Conservation (phyloP, 352 stramenopile genomes). For the Phytopythium aichiense region DNA sequence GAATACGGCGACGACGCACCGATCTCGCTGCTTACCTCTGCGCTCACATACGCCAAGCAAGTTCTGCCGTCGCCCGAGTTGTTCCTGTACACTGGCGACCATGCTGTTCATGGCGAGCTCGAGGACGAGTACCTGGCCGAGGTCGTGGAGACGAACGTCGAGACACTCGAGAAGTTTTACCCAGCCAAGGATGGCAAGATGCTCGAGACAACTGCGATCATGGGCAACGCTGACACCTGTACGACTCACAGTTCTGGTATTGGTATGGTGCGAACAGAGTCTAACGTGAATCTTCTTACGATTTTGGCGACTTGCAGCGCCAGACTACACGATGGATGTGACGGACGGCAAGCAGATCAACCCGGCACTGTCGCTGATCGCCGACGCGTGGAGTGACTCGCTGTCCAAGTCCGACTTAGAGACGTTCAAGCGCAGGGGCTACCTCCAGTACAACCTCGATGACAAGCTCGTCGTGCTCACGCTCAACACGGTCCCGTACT, state of each 20-base stretch:
- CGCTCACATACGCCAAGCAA: conserved; percentile 50
- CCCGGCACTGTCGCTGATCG: conserved; percentile 48
- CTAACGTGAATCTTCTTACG: neutral
- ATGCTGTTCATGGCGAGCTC: conserved; percentile 42
- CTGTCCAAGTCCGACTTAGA: conserved; percentile 49
- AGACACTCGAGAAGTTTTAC: conserved; percentile 62
- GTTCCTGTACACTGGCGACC: conserved; percentile 74
- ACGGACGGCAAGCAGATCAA: conserved; percentile 50
- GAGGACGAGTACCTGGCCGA: conserved; percentile 46
- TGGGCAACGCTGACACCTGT: conserved; percentile 66
- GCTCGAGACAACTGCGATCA: conserved; percentile 48
- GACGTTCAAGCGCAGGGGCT: conserved; percentile 45
- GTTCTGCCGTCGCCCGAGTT: conserved; percentile 59
- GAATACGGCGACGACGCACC: conserved; percentile 43
- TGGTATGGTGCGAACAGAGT: neutral
- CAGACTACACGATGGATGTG: conserved; percentile 65
- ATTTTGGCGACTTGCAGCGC: conserved; percentile 19
- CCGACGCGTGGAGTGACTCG: conserved; percentile 40
- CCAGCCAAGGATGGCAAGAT: conserved; percentile 22
- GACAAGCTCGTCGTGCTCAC: conserved; percentile 58
- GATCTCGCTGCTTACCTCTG: conserved; percentile 47
- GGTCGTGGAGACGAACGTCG: conserved; percentile 50
- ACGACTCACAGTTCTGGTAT: neutral
- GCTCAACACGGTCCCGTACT: conserved; percentile 77
- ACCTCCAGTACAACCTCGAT: conserved; percentile 51